Evolutionary conservation across 1,284 basidiomycete species (phyloP), one percentile per base, ranked within the genome.

Genomic region (Ustilago vetiveriae): DNA sequence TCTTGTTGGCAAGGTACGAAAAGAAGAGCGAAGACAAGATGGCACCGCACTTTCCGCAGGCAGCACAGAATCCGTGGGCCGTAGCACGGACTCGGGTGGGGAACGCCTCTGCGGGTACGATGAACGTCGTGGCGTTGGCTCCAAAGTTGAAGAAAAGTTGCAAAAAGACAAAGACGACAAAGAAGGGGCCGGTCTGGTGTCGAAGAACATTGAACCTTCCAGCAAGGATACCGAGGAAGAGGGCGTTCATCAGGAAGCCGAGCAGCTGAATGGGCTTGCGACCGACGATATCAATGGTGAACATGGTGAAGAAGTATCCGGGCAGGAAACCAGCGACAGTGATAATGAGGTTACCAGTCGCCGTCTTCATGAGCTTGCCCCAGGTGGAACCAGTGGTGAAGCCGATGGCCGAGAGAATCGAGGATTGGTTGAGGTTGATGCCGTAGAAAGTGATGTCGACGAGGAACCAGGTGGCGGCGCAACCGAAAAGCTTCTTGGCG

Each of bases 91-190:
- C 84, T 40, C 91, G 88, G 3, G 92, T 93, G 2, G 92, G 91
- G 88, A 92, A 94, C 24, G 85, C 87, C 82, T 94, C 76, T 41
- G 75, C 78, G 8, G 92, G 92, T 30, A 93, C 85, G 71, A 92
- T 80, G 75, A 87, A 93, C 3, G 91, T 93, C 0, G 90, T 92
- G 0, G 88, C 87, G 83, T 92, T 92, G 46, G 91, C 89, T 0
- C 91, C 90, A 19, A 65, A 77, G 68, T 82, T 82, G 72, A 83
- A 82, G 57, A 74, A 75, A 49, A 78, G 74, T 49, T 81, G 88
- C 64, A 89, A 85, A 23, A 91, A 83, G 81, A 90, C 90, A 84
- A 90, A 91, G 29, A 91, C 85, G 84, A 90, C 88, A 45, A 91
- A 88, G 82, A 92, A 91, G 3, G 87, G 84, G 33, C 66, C 88